Conservation (phyloP, 352 stramenopile genomes). For the Phytophthora crassamura region DNA sequence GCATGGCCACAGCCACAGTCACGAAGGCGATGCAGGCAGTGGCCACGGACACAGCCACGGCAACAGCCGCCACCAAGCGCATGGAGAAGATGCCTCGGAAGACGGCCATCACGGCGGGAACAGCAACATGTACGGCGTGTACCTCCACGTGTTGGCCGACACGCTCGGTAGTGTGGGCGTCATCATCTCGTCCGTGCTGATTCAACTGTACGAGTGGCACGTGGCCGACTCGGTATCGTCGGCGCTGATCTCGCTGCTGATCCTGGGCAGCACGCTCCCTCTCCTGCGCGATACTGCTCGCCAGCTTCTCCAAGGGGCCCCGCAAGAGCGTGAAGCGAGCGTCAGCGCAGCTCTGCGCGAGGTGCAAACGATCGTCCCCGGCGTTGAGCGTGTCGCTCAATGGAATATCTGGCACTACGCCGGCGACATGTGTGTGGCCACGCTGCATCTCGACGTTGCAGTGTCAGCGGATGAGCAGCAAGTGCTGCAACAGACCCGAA, state of each 20-base stretch:
- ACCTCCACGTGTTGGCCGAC: conserved; percentile 90
- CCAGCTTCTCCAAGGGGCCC: conserved; percentile 77
- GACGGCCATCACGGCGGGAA: conserved; percentile 48
- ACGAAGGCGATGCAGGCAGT: conserved; percentile 42
- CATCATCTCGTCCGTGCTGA: conserved; percentile 88
- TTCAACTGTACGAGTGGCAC: conserved; percentile 85
- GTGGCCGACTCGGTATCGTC: conserved; percentile 86
- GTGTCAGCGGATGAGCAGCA: conserved; percentile 55
- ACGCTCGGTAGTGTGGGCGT: conserved; percentile 90
- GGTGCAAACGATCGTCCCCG: conserved; percentile 48
- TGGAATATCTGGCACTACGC: conserved; percentile 85
- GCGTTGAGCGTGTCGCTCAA: conserved; percentile 54
- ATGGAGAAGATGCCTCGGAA: conserved; percentile 54
- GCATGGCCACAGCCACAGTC: conserved; percentile 74
- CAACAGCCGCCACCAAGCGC: conserved; percentile 57
- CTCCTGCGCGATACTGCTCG: conserved; percentile 76
- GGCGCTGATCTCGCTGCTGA: conserved; percentile 84
- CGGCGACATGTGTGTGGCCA: conserved; percentile 64
- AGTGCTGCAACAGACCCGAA: conserved; percentile 54
- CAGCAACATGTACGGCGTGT: conserved; percentile 92
- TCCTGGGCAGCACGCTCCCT: conserved; percentile 84
- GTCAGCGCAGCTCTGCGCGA: conserved; percentile 58
- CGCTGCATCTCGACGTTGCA: conserved; percentile 65
- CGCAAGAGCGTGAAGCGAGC: conserved; percentile 55
- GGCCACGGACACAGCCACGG: conserved; percentile 70